These are phyloP conservation scores for Fusarium xylarioides DNA, from an alignment of 2,329 filamentous ascomycete species.

Conservation along the genomic window DNA sequence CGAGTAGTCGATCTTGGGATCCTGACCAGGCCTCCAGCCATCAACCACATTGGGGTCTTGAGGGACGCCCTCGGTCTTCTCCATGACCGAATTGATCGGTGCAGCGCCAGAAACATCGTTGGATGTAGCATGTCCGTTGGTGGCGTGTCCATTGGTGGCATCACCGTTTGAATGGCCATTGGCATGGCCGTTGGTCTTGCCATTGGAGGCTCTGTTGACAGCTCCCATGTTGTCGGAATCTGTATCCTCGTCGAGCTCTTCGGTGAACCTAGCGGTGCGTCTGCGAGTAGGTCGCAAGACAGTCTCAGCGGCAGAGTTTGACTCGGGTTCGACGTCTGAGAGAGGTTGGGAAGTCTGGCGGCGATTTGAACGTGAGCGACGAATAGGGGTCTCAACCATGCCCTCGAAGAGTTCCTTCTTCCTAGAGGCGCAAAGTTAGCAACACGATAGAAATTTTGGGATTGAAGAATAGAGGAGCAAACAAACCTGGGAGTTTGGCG, in stretches of 20 bases:
- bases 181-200: slow-evolving; percentile 40
- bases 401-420: slow-evolving; percentile 70
- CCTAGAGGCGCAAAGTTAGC: slow-evolving; percentile 46
- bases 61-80: slow-evolving; percentile 33
- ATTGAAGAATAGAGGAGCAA: not conserved
- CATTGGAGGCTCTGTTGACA: slow-evolving; percentile 38
- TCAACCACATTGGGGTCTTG: slow-evolving; percentile 51
- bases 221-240: slow-evolving; percentile 40
- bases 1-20: slow-evolving; percentile 71
- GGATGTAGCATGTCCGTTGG: slow-evolving; percentile 36
- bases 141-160: slow-evolving; percentile 44
- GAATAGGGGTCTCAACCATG: slow-evolving; percentile 66
- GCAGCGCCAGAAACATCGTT: slow-evolving; percentile 15
- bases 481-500: slow-evolving; percentile 52
- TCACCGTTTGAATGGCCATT: slow-evolving; percentile 30
- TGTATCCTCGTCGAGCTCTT: slow-evolving; percentile 59
- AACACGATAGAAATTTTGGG: not conserved
- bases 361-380: slow-evolving; percentile 58
- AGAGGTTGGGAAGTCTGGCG: slow-evolving; percentile 60
- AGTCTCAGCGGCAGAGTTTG: slow-evolving; percentile 55
- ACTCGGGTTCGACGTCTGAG: slow-evolving; percentile 61
- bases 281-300: slow-evolving; percentile 52
- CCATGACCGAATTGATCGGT: slow-evolving; percentile 17
- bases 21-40: slow-evolving; percentile 67
- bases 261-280: slow-evolving; percentile 60